phyloP scores from a whole-genome alignment of 2,329 filamentous ascomycete species.

The Apiospora marii region DNA sequence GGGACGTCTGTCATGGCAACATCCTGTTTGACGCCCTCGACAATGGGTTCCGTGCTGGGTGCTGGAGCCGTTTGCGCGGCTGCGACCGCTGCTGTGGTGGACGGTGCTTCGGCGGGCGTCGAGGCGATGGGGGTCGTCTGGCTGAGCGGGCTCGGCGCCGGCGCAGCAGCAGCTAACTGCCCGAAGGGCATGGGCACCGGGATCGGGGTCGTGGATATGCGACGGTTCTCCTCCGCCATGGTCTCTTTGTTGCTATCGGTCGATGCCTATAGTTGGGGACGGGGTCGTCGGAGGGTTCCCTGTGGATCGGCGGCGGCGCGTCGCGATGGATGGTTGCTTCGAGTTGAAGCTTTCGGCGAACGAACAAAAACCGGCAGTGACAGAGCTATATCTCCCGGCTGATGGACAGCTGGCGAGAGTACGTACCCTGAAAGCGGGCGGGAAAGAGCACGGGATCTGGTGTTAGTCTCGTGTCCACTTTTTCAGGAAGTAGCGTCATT shows the following conservation, averaged over 20 bases:
- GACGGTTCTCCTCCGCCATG: constrained; percentile 28
- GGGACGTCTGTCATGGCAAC: constrained; percentile 54
- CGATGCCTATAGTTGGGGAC: not conserved
- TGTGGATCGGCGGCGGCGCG: not conserved
- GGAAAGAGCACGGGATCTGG: constrained; percentile 12
- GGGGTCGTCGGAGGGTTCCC: not conserved
- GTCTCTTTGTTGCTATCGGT: not conserved
- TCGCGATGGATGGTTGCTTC: constrained; percentile 9
- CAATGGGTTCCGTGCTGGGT: constrained; percentile 24
- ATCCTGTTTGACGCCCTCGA: constrained; percentile 41
- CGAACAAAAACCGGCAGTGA: not conserved
- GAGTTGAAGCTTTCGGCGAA: not conserved
- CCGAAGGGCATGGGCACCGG: constrained; percentile 29
- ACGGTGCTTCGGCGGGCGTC: constrained; percentile 3
- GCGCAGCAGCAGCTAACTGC: constrained; percentile 12
- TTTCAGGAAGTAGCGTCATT: not conserved
- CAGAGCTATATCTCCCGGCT: not conserved
- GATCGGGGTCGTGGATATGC: constrained; percentile 31
- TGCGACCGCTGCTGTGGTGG: constrained; percentile 25
- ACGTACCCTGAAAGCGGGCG: not conserved
- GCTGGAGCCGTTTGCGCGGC: constrained; percentile 22
- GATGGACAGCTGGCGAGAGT: not conserved
- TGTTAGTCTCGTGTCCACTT: constrained; percentile 17
- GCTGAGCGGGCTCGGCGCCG: constrained; percentile 28
- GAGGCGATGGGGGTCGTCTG: constrained; percentile 32